A percentile compares a stretch with the other conserved stretches of the same genome.
phyloP scores from a whole-genome alignment of 2,329 filamentous ascomycete genomes.

The Periconia macrospinosa region DNA sequence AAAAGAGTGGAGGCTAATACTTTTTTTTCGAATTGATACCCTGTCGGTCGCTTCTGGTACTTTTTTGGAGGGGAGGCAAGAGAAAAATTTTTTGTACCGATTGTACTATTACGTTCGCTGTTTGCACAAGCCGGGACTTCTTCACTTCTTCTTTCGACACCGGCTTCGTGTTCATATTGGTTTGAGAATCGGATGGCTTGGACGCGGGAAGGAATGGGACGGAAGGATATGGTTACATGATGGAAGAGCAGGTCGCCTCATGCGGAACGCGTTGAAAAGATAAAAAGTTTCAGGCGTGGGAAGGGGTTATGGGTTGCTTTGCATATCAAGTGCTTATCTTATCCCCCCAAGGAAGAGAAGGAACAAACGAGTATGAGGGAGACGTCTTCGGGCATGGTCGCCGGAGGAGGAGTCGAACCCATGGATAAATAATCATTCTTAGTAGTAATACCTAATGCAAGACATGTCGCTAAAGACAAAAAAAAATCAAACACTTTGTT shows the following conservation, averaged over 20 bases:
- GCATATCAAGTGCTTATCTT: too few species aligned
- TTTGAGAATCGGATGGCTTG: slow-evolving; percentile 1
- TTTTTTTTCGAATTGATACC: slow-evolving; percentile 29
- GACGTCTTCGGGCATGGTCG: too few species aligned
- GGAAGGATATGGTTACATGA: neutral
- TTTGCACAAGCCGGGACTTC: slow-evolving; percentile 21
- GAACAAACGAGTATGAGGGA: too few species aligned
- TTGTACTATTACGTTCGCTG: slow-evolving; percentile 37
- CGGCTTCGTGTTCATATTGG: slow-evolving; percentile 15
- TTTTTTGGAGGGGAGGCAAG: neutral
- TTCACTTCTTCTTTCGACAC: slow-evolving; percentile 15
- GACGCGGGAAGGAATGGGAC: neutral
- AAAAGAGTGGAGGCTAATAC: neutral
- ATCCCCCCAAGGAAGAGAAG: too few species aligned
- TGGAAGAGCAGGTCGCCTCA: neutral
- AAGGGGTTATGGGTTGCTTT: too few species aligned
- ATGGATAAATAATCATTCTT: too few species aligned
- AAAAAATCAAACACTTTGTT: too few species aligned
- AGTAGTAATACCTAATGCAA: too few species aligned
- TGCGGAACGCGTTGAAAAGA: neutral
- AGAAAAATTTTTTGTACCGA: slow-evolving; percentile 6
- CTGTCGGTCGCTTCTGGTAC: slow-evolving; percentile 33
- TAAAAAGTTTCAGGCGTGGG: too few species aligned
- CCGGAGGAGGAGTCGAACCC: too few species aligned
- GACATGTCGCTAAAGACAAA: too few species aligned